Conservation (phyloP, 371 early-diverging fungal genomes). For the Gilbertella persicaria region DNA sequence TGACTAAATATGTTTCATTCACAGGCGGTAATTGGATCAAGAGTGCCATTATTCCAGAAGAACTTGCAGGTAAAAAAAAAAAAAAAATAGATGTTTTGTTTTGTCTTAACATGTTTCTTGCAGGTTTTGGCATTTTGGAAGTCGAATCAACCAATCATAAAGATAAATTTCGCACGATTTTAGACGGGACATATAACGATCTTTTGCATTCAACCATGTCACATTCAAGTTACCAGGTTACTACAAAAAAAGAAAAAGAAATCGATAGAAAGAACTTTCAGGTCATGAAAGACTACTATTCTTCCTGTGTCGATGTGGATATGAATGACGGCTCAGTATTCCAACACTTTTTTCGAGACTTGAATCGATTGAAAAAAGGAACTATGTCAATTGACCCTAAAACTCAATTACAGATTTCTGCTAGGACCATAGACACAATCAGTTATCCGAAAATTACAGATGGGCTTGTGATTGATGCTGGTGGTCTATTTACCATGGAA, state of each 20-base stretch:
- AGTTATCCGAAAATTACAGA: conserved; percentile 13
- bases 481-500: conserved; percentile 21
- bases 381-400: not conserved
- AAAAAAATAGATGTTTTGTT: not conserved
- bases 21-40: conserved; percentile 54
- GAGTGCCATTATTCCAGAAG: conserved; percentile 45
- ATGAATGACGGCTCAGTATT: conserved; percentile 3
- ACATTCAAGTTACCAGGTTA: conserved; percentile 10
- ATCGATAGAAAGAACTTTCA: conserved; percentile 42
- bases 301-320: conserved; percentile 53
- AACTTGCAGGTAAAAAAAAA: conserved; percentile 34
- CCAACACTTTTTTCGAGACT: conserved; percentile 6
- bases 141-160: conserved; percentile 9
- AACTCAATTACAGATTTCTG: conserved; percentile 1
- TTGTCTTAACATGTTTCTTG: not conserved
- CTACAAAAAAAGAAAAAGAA: conserved; percentile 6
- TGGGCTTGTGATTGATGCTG: conserved; percentile 14
- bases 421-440: conserved; percentile 1
- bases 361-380: conserved; percentile 2
- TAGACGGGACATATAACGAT: conserved; percentile 17
- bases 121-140: conserved; percentile 23
- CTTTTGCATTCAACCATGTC: conserved; percentile 17
- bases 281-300: conserved; percentile 49
- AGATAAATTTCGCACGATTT: conserved; percentile 14
- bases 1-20: not conserved